These are phyloP conservation scores for Phaeosphaeriaceae sp. DNA, from an alignment of 2,329 filamentous ascomycete species.

Conservation along the genomic window DNA sequence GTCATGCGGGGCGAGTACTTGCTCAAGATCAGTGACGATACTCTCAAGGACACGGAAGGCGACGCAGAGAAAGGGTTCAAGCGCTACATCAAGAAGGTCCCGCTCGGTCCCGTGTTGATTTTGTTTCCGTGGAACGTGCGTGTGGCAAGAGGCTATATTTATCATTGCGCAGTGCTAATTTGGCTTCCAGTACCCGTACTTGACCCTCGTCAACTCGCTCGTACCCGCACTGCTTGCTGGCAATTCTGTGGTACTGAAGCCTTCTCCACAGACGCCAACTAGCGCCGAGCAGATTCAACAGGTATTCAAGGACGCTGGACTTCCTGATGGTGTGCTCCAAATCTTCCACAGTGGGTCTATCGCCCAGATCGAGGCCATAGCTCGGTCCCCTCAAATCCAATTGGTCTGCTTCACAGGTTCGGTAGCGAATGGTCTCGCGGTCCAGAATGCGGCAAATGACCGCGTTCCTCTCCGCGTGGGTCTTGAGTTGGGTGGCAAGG, in stretches of 20 bases:
- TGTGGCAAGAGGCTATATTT: conserved; percentile 29
- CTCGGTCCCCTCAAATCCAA: conserved; percentile 77
- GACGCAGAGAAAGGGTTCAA: conserved; percentile 88
- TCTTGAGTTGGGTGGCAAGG: conserved; percentile 92
- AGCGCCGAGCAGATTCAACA: conserved; percentile 83
- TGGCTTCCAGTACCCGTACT: conserved; percentile 80
- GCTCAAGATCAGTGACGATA: conserved; percentile 80
- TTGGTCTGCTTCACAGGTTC: conserved; percentile 94
- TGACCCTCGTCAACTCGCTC: conserved; percentile 90
- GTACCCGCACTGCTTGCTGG: conserved; percentile 90
- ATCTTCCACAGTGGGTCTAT: conserved; percentile 90
- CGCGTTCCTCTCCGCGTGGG: conserved; percentile 81
- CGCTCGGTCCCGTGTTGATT: conserved; percentile 85
- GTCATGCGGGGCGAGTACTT: conserved; percentile 86
- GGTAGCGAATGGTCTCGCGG: conserved; percentile 82
- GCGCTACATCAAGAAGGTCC: conserved; percentile 86
- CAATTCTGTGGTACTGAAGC: conserved; percentile 92
- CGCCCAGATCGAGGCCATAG: conserved; percentile 76
- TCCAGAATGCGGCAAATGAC: conserved; percentile 84
- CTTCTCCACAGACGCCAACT: conserved; percentile 92
- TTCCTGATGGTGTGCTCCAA: conserved; percentile 85
- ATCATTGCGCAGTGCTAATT: conserved; percentile 22
- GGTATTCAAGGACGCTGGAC: conserved; percentile 79
- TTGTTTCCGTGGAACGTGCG: conserved; percentile 96
- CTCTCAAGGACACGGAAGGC: conserved; percentile 79